Percentiles rank a stretch among this genome's conserved stretches.
These are phyloP conservation scores for Chalciporus pseudorubinellus DNA, from an alignment of 768 basidiomycete genomes.

Conservation along the genomic window DNA sequence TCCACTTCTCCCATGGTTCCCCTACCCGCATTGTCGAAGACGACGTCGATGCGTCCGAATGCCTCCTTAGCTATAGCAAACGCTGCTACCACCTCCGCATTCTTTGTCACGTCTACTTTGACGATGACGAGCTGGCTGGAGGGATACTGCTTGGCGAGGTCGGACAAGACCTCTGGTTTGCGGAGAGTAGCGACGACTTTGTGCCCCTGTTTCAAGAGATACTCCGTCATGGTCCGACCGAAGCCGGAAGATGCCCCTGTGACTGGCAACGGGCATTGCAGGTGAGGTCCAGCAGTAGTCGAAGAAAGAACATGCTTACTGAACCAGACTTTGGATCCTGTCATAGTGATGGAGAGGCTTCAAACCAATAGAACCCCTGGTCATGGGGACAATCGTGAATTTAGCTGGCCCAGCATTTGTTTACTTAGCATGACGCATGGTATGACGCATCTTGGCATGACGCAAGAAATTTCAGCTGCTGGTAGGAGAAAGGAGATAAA, in stretches of 20 bases:
- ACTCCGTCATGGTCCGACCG: constrained; percentile 33
- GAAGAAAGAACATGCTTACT: neutral
- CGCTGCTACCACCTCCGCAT: constrained; percentile 8
- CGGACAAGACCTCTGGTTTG: constrained; percentile 28
- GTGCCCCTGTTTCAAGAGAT: constrained; percentile 34
- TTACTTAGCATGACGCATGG: too few relatives aligned
- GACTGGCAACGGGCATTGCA: constrained; percentile 23
- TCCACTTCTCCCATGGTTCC: constrained; percentile 24
- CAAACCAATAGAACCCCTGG: too few relatives aligned
- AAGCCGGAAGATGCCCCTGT: constrained; percentile 42
- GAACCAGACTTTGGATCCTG: too few relatives aligned
- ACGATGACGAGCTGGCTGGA: constrained; percentile 13
- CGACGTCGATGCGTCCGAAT: constrained; percentile 16
- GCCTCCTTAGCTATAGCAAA: constrained; percentile 8
- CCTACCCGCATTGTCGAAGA: constrained; percentile 23
- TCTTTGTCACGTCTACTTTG: constrained; percentile 13
- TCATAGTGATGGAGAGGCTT: too few relatives aligned
- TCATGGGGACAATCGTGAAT: too few relatives aligned
- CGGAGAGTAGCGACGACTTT: constrained; percentile 43
- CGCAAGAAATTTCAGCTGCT: too few relatives aligned
- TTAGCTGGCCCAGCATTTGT: too few relatives aligned
- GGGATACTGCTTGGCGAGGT: constrained; percentile 2
- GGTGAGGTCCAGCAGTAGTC: neutral
- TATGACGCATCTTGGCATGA: too few relatives aligned
- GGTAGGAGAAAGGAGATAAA: too few relatives aligned